Base-by-base conservation (phyloP, 2,329 filamentous ascomycete species). In the Calcarisporium arbuscula region DNA sequence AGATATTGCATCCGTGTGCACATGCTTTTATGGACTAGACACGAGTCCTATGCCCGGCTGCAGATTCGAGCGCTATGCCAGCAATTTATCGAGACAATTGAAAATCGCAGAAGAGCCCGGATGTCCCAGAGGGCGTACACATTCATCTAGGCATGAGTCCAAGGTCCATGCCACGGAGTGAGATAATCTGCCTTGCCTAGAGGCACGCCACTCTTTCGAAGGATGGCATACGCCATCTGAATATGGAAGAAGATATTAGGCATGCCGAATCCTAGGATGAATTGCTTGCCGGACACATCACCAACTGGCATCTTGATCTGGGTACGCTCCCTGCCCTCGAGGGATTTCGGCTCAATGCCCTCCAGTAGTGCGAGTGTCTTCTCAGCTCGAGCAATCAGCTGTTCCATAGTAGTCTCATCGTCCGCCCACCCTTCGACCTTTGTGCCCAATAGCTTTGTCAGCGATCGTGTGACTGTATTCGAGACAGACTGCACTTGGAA, bases 161-260 rank as follows among this genome's bases (percentile, higher is more conserved):
- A n/a, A n/a, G n/a, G n/a, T n/a, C n/a, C n/a, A n/a, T n/a, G n/a
- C n/a, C n/a, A 30, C 14, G 28, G 28, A 8, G 14, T 25, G 11
- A 77, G 44, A 47, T 64, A 80, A 45, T 80, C 73, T 15, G 43
- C 23, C 63, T 80, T 81, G 9, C 76, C 76, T 19, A 82, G 16
- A 2, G 64, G 64, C 11, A 80, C 71, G 1, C 76, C 77, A 52
- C 71, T 64, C 30, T 58, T 61, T 31, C 77, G 59, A 46, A 81
- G 47, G 31, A 82, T 70, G 3, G 52, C 60, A 52, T 82, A 81
- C 6, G 70, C 67, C 6, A 65, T 75, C 17, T 58, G 64, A 5
- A 72, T 40, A 46, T 82, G 78, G 51, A 82, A 82, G 53, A 65
- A 77, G 47, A 79, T 65, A 49, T 80, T 80, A 10, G 76, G 74